Conservation (phyloP, 164 flowering plant genomes). For the Nymphaea colorata region DNA sequence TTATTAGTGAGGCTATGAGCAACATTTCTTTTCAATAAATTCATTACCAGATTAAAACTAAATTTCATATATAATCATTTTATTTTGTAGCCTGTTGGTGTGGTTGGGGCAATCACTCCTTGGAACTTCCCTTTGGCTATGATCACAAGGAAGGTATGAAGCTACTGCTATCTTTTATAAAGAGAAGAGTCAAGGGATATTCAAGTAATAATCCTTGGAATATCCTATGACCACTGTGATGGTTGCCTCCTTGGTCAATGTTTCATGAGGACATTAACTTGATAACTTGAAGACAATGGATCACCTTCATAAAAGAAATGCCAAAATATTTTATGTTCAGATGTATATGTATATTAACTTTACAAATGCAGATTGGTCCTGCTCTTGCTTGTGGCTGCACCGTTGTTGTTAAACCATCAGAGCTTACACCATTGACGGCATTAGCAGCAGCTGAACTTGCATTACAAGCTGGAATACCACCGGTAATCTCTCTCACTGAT, state of each 20-base stretch:
- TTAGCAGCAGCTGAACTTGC: conserved; percentile 95
- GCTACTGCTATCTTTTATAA: background rate
- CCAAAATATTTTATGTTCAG: background rate
- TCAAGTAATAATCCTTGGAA: too few species aligned
- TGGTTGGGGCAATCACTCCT: conserved; percentile 95
- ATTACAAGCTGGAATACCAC: conserved; percentile 96
- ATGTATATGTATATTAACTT: background rate
- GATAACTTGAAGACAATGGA: too few species aligned
- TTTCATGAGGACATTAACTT: background rate
- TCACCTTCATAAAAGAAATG: too few species aligned
- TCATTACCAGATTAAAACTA: too few species aligned
- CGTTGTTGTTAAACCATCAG: conserved; percentile 93
- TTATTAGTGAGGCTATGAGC: too few species aligned
- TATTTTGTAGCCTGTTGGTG: conserved; percentile 87
- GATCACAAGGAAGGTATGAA: conserved; percentile 84
- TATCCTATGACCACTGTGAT: background rate
- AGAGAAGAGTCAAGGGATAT: too few species aligned
- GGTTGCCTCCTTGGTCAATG: conserved; percentile 1
- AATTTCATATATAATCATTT: background rate
- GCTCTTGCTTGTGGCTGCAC: conserved; percentile 99
- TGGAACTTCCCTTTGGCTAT: conserved; percentile 98
- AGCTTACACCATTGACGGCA: conserved; percentile 93
- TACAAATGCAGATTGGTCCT: conserved; percentile 67
- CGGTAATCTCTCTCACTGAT: conserved; percentile 33
- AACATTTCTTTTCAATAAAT: too few species aligned